Evolutionary conservation across 2,329 filamentous ascomycete species (phyloP).

Genomic region (Neonectria punicea): DNA sequence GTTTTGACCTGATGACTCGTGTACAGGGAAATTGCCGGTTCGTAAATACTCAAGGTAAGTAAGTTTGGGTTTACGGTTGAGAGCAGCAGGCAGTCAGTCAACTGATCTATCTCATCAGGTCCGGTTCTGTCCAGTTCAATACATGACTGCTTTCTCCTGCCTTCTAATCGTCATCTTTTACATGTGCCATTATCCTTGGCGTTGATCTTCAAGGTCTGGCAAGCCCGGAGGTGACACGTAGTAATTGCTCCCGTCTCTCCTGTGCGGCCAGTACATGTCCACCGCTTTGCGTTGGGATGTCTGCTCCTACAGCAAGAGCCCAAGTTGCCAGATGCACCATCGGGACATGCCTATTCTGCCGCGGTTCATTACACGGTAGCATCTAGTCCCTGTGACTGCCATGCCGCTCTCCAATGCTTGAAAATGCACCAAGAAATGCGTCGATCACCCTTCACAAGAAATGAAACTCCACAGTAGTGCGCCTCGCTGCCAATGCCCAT

Average conservation of each 20-base stretch:
- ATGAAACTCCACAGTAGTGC: constrained; percentile 45
- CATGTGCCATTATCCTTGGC: background rate
- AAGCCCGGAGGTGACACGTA: background rate
- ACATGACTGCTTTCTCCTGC: constrained; percentile 3
- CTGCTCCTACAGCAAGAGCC: background rate
- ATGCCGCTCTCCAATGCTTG: constrained; percentile 29
- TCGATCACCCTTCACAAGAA: constrained; percentile 35
- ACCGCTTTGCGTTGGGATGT: background rate
- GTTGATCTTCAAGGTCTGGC: constrained; percentile 6
- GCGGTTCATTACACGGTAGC: background rate
- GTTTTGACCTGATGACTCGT: background rate
- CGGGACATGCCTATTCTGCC: background rate
- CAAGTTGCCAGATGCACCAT: background rate
- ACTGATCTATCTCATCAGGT: background rate
- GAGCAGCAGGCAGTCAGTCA: background rate
- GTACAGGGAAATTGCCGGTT: constrained; percentile 1
- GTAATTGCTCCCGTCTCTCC: background rate
- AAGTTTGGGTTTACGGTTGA: constrained; percentile 1
- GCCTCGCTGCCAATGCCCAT: constrained; percentile 49
- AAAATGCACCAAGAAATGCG: constrained; percentile 43
- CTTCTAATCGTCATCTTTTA: constrained; percentile 7
- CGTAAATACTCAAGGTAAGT: background rate
- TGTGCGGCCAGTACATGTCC: background rate
- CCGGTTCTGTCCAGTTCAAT: background rate
- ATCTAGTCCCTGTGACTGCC: constrained; percentile 7